Conservation (phyloP, 2,329 filamentous ascomycete species). For the Cordyceps cateniannulata region DNA sequence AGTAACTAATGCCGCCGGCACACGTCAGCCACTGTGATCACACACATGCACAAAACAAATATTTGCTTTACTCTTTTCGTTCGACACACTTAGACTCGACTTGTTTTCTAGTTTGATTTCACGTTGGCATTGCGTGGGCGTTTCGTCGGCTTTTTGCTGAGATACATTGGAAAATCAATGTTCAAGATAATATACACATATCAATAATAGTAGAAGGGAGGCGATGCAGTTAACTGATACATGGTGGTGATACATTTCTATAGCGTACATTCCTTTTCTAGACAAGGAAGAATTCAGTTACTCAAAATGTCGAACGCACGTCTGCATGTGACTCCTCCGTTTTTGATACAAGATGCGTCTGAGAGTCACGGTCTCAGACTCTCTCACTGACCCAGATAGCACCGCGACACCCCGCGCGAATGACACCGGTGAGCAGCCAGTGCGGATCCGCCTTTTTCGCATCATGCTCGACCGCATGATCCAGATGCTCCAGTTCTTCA, state of each 20-base stretch:
- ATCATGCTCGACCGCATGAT: constrained; percentile 91
- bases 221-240: background rate
- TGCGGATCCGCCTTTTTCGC: constrained; percentile 85
- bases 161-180: background rate
- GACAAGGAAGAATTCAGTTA: background rate
- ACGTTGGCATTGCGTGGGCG: constrained; percentile 5
- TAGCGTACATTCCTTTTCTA: background rate
- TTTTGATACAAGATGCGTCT: background rate
- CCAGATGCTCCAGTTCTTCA: constrained; percentile 93
- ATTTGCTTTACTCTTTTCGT: background rate
- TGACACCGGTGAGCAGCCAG: constrained; percentile 79
- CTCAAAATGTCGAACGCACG: background rate
- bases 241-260: background rate
- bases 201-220: background rate
- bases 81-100: background rate
- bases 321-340: background rate
- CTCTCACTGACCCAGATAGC: constrained; percentile 89
- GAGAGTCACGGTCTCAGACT: constrained; percentile 38
- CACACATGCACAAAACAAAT: background rate
- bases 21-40: background rate
- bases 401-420: constrained; percentile 81
- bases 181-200: background rate
- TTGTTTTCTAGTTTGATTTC: background rate
- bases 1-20: background rate
- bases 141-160: background rate